Evolutionary conservation across 1,139 yeast species (phyloP), one percentile per base, ranked within the genome.

Genomic region (Suhomyces terraborum): DNA sequence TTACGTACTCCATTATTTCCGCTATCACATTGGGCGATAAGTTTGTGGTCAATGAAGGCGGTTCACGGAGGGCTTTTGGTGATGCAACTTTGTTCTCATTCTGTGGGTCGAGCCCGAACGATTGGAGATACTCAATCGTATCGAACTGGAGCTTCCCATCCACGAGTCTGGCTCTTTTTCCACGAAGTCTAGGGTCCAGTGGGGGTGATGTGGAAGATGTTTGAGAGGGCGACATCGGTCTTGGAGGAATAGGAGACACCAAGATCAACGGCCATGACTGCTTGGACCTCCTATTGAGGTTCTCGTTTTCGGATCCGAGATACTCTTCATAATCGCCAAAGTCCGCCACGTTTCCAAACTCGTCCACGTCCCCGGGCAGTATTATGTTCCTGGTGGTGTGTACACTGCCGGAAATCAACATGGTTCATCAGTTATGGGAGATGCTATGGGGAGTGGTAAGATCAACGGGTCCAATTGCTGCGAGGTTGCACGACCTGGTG

Each of bases 1-100:
- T 58, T 9, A 69, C 69, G 40, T 59, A 49, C 19, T 52, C 45
- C 17, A 50, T 35, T 6, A 53, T 29, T 19, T 49, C 40, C 26
- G 46, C 45, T n/a, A 59, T 26, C 6, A 58, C 40, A 28, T 38
- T 35, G 4, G 32, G 38, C 10, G 62, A 56, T 8, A 59, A 42
- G 10, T 32, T 31, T 4, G 26, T 24, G 14, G 26, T 24, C 26
- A 24, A 44, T 37, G 6, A 47, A 26, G 40, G 49, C 47, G 24
- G 40, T 28, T 9, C 32, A 32, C n/a, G n/a, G n/a, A n/a, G n/a
- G n/a, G n/a, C n/a, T n/a, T n/a, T n/a, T n/a, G n/a, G n/a, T n/a
- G n/a, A n/a, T n/a, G n/a, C n/a, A 35, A 12, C 12, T 30, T 38
- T 13, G 30, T 16, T 10, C 8, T 9, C 23, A 22, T 31, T 17